A percentile compares a stretch with the other conserved stretches of the same genome.
Conservation (phyloP, 805 yeast genomes). For the Jamesozyma jinghongensis region DNA sequence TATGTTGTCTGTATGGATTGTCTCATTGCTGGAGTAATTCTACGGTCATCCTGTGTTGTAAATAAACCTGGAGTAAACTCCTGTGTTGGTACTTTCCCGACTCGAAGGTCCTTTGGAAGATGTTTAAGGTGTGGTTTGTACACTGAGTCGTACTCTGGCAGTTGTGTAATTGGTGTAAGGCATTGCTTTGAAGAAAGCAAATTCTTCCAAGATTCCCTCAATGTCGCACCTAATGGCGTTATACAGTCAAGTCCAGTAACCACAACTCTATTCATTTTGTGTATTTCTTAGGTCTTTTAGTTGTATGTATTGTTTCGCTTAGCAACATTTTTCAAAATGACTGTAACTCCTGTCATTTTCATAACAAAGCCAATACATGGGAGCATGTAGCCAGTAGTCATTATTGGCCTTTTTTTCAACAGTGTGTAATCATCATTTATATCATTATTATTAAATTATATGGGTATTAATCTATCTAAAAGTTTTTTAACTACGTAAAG, state of each 20-base stretch:
- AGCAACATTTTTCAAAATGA: neutral
- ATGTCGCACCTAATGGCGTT: conserved; percentile 78
- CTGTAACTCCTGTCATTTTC: too few relatives aligned
- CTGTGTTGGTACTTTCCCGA: conserved; percentile 54
- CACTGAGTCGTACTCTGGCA: conserved; percentile 30
- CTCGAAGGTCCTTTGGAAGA: conserved; percentile 57
- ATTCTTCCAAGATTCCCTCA: conserved; percentile 42
- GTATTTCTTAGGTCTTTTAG: conserved; percentile 3
- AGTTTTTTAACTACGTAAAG: too few relatives aligned
- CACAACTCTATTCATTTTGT: conserved; percentile 51
- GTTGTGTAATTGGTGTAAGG: conserved; percentile 41
- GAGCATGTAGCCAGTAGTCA: too few relatives aligned
- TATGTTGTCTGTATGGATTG: conserved; percentile 68
- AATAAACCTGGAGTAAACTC: conserved; percentile 22
- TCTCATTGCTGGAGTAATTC: conserved; percentile 66
- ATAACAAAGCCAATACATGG: too few relatives aligned
- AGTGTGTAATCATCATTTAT: too few relatives aligned
- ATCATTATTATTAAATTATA: too few relatives aligned
- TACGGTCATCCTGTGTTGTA: conserved; percentile 41
- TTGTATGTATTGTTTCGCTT: neutral
- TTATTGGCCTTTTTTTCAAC: too few relatives aligned
- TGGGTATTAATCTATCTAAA: too few relatives aligned
- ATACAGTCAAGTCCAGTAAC: conserved; percentile 86
- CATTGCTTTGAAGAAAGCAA: conserved; percentile 50
- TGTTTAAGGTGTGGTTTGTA: conserved; percentile 34